Percentiles rank a stretch among this genome's conserved stretches.
Conservation (phyloP, 495 filamentous ascomycete genomes). For the Penicillium lividum region DNA sequence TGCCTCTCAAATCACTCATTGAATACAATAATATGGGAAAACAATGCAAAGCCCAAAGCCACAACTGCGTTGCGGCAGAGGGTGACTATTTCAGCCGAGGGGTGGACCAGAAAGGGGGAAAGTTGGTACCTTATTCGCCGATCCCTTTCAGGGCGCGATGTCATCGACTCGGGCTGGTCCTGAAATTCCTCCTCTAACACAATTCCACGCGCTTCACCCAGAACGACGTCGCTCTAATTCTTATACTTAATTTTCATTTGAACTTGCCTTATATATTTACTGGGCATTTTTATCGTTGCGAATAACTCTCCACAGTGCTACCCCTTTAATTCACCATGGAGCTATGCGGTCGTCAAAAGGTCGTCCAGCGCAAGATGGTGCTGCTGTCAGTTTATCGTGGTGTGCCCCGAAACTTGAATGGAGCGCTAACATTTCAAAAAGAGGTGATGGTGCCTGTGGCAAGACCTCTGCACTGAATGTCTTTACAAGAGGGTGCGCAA, state of each 20-base stretch:
- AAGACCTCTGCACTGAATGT: conserved; percentile 98
- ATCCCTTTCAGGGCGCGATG: conserved; percentile 41
- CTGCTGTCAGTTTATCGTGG: conserved; percentile 69
- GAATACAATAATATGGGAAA: not conserved
- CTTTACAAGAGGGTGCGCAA: conserved; percentile 88
- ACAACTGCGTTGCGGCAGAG: not conserved
- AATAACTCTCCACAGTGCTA: not conserved
- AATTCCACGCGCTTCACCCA: conserved; percentile 13
- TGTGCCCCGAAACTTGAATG: not conserved
- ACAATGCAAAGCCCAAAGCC: not conserved
- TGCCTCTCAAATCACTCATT: not conserved
- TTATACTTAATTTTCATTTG: not conserved
- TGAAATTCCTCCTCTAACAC: conserved; percentile 29
- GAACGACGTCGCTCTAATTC: not conserved
- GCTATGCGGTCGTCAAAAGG: conserved; percentile 63
- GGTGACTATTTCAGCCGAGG: not conserved
- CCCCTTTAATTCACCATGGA: conserved; percentile 36
- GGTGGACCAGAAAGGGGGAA: conserved; percentile 21
- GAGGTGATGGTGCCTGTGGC: conserved; percentile 95
- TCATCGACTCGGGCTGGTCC: conserved; percentile 43
- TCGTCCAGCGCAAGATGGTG: conserved; percentile 97
- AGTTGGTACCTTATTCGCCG: conserved; percentile 41
- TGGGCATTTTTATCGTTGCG: not conserved
- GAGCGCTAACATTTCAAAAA: conserved; percentile 37
- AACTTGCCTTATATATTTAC: not conserved